A percentile compares a stretch with the other conserved stretches of the same genome.
Evolutionary conservation across 1,284 basidiomycete genomes (phyloP).

Genomic region (Psilocybe mexicana): DNA sequence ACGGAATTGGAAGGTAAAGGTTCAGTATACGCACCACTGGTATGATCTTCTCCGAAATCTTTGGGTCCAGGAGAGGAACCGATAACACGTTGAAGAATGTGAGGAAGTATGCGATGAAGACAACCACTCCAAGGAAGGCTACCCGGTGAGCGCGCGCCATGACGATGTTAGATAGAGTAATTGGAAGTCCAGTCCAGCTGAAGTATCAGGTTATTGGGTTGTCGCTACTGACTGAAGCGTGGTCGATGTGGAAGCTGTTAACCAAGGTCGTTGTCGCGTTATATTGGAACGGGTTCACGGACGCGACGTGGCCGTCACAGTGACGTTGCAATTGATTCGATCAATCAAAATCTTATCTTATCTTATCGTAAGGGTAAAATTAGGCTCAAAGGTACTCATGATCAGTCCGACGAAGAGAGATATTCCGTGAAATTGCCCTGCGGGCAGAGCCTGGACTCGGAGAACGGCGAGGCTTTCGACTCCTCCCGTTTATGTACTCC

Average conservation of each 20-base stretch:
- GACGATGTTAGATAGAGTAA: not conserved
- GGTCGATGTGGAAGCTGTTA: not conserved
- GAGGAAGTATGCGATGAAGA: slow-evolving; percentile 53
- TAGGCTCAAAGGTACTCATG: too few species aligned
- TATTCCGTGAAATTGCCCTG: too few species aligned
- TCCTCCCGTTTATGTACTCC: too few species aligned
- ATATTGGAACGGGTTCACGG: not conserved
- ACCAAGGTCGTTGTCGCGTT: not conserved
- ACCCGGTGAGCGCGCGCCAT: slow-evolving; percentile 66
- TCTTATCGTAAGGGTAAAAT: not conserved
- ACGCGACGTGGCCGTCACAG: slow-evolving; percentile 7
- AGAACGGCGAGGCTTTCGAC: too few species aligned
- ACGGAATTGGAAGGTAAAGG: not conserved
- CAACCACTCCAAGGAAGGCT: slow-evolving; percentile 42
- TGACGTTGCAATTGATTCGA: not conserved
- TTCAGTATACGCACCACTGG: slow-evolving; percentile 48
- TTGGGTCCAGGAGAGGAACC: slow-evolving; percentile 54
- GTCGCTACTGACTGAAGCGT: not conserved
- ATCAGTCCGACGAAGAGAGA: too few species aligned
- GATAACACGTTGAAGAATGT: slow-evolving; percentile 54
- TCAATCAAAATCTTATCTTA: not conserved
- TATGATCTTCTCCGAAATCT: slow-evolving; percentile 48
- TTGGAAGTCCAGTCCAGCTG: slow-evolving; percentile 15
- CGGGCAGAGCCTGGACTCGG: too few species aligned
- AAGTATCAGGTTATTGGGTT: slow-evolving; percentile 3